phyloP scores from a whole-genome alignment of 2,329 filamentous ascomycete species.

The Cladosporium sp. region DNA sequence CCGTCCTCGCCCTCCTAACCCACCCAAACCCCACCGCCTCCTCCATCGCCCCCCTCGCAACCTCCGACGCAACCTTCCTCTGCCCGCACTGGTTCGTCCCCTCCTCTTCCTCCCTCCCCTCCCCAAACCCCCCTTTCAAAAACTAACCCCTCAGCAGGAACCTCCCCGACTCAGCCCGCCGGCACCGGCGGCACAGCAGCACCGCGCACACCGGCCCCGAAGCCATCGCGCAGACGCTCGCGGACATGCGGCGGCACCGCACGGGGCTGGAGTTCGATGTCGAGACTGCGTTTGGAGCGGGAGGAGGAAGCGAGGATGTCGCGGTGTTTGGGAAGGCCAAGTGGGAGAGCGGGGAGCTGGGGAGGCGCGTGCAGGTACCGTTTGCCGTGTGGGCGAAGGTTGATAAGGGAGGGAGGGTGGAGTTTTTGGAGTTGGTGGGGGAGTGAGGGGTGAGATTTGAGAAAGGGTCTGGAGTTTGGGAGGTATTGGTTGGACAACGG shows the following conservation, averaged over 20 bases:
- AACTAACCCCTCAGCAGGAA: not conserved
- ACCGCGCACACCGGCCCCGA: conserved; percentile 4
- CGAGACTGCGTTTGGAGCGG: not conserved
- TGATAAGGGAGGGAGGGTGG: not conserved
- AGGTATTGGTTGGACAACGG: not conserved
- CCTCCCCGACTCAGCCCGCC: not conserved
- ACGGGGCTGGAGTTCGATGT: not conserved
- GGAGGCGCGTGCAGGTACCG: not conserved
- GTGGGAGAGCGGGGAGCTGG: conserved; percentile 5
- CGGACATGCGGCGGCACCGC: conserved; percentile 4
- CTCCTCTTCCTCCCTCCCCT: not conserved
- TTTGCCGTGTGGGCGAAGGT: conserved; percentile 11
- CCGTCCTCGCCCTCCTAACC: conserved; percentile 1
- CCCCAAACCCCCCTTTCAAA: not conserved
- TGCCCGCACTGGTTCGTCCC: conserved; percentile 4
- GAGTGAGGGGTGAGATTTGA: not conserved
- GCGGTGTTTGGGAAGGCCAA: conserved; percentile 3
- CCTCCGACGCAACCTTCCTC: not conserved
- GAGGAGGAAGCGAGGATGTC: not conserved
- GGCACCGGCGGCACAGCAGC: not conserved
- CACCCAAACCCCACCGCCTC: not conserved
- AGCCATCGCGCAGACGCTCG: not conserved
- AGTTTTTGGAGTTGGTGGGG: conserved; percentile 8
- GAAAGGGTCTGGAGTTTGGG: not conserved
- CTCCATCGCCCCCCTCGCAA: not conserved